Conservation (phyloP, 257 asterid genomes). For the Ilex asprella region DNA sequence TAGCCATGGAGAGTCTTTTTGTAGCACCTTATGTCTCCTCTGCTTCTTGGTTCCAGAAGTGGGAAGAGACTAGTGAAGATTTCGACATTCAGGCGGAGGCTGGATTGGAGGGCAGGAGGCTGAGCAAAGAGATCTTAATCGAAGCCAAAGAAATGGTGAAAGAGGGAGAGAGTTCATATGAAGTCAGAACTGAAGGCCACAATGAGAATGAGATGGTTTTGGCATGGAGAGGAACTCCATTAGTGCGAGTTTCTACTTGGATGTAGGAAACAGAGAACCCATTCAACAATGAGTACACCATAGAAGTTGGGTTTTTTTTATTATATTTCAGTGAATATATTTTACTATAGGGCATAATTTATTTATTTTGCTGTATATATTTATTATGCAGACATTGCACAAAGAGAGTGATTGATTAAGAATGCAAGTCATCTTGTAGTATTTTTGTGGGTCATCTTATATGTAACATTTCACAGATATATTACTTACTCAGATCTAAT, state of each 20-base stretch:
- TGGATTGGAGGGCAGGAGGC: conserved; percentile 23
- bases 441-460: too few relatives aligned
- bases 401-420: too few relatives aligned
- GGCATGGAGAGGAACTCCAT: conserved; percentile 49
- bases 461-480: too few relatives aligned
- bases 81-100: background rate
- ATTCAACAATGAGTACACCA: too few relatives aligned
- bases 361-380: too few relatives aligned
- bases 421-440: too few relatives aligned
- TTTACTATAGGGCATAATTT: too few relatives aligned
- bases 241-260: conserved; percentile 71
- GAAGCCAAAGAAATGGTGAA: conserved; percentile 55
- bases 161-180: conserved; percentile 31
- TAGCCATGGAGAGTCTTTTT: conserved; percentile 51
- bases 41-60: conserved; percentile 36
- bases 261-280: conserved; percentile 14
- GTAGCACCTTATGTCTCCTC: conserved; percentile 47
- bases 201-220: conserved; percentile 47
- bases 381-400: too few relatives aligned
- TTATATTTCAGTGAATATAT: too few relatives aligned
- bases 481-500: too few relatives aligned
- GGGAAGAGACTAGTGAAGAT: conserved; percentile 22
- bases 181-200: conserved; percentile 24
- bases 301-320: too few relatives aligned
- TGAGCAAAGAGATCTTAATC: conserved; percentile 39